Percentiles rank a stretch among this genome's conserved stretches.
Conservation (phyloP, 306 rosid species). For the Chamaecrista fasciculata region DNA sequence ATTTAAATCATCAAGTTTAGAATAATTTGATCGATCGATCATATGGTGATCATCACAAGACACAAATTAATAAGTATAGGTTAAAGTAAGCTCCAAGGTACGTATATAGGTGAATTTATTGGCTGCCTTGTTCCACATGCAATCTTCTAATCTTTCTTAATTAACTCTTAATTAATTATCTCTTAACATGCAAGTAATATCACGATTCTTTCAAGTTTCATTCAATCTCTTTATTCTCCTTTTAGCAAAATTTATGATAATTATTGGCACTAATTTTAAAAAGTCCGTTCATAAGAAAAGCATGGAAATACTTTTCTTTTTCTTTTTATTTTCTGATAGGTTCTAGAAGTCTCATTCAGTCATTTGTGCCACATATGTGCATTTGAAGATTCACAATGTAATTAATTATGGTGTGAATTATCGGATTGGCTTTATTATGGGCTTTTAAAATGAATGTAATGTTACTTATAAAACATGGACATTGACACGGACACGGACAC, state of each 20-base stretch:
- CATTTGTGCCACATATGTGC: neutral
- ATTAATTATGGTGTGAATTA: no score
- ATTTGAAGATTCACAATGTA: neutral
- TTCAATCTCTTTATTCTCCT: no score
- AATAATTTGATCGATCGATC: constrained; percentile 5
- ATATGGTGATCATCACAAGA: neutral
- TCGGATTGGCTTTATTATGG: no score
- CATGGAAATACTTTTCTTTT: no score
- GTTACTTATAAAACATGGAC: no score
- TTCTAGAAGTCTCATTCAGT: no score
- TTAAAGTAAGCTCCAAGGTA: neutral
- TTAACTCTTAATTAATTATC: neutral
- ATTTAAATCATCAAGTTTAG: constrained; percentile 12
- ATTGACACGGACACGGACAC: no score
- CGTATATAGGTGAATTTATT: neutral
- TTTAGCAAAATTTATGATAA: neutral
- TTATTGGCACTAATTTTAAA: no score
- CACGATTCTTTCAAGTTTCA: neutral
- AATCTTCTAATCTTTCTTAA: neutral
- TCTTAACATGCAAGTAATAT: constrained; percentile 6
- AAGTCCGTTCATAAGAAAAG: no score
- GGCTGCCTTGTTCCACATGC: constrained; percentile 16
- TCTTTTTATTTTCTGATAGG: no score
- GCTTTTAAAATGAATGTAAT: no score
- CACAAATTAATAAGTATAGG: neutral